Evolutionary conservation across 768 basidiomycete species (phyloP).

Genomic region (Sarcodon aspratus): DNA sequence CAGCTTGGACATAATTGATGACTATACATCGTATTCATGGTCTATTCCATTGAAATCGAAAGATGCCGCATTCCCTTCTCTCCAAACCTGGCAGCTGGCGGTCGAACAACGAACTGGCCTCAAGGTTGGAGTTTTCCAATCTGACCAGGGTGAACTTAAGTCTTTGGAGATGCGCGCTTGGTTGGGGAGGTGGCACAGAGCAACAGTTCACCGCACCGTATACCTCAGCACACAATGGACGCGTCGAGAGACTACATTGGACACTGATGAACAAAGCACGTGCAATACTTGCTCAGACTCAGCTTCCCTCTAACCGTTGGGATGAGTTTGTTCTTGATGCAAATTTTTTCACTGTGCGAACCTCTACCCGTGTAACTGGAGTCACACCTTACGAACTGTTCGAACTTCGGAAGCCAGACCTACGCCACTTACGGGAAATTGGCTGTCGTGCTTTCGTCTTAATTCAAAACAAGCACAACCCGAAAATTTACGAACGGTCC

Average conservation of each 20-base stretch:
- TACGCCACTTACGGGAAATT: conserved; percentile 11
- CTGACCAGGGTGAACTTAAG: conserved; percentile 16
- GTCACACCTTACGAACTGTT: conserved; percentile 1
- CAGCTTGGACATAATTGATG: no score
- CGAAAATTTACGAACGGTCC: conserved; percentile 2
- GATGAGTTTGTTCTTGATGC: conserved; percentile 13
- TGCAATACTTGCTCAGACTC: conserved; percentile 18
- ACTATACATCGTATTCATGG: conserved; percentile 19
- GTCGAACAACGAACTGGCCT: conserved; percentile 14
- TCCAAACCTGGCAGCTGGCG: conserved; percentile 15
- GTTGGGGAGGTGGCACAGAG: conserved; percentile 8
- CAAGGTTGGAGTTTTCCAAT: conserved; percentile 16
- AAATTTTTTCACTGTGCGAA: conserved; percentile 2
- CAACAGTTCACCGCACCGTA: conserved; percentile 14
- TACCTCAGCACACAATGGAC: conserved; percentile 24
- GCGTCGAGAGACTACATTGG: conserved; percentile 25
- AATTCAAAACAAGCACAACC: conserved; percentile 10
- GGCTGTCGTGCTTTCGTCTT: conserved; percentile 12
- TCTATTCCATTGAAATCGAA: conserved; percentile 18
- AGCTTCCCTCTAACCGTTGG: conserved; percentile 22
- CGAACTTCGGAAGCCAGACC: not conserved
- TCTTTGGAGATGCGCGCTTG: conserved; percentile 12
- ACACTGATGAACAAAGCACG: conserved; percentile 17
- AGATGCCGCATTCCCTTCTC: conserved; percentile 14
- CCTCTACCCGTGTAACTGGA: not conserved